Evolutionary conservation across 2,329 filamentous ascomycete genomes (phyloP).

Genomic region (Saccharata proteae): DNA sequence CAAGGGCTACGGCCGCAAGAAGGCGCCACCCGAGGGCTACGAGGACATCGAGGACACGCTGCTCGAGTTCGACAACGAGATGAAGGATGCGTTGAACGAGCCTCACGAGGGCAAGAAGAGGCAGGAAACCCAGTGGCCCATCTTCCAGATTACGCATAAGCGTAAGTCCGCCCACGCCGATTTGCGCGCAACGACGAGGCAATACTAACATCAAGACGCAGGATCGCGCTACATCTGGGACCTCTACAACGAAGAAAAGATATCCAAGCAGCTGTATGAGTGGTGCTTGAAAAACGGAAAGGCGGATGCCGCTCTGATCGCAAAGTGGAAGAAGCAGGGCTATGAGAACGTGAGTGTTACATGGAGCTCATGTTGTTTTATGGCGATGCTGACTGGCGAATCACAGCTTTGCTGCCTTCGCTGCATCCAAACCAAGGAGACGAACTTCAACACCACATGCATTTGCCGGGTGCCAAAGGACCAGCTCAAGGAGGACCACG

Average conservation of each 20-base stretch:
- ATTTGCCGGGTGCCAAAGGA: constrained; percentile 90
- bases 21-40: constrained; percentile 76
- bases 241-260: constrained; percentile 92
- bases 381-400: constrained; percentile 5
- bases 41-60: constrained; percentile 80
- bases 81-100: constrained; percentile 91
- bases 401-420: constrained; percentile 76
- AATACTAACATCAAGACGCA: constrained; percentile 13
- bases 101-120: constrained; percentile 68
- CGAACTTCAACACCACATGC: constrained; percentile 95
- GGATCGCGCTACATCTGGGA: constrained; percentile 86
- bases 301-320: constrained; percentile 87
- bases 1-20: constrained; percentile 51
- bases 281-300: constrained; percentile 96
- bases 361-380: background rate
- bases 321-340: constrained; percentile 99
- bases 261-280: constrained; percentile 83
- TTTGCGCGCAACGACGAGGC: background rate
- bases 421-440: constrained; percentile 99
- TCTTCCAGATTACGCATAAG: constrained; percentile 95
- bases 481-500: constrained; percentile 79
- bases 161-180: constrained; percentile 38
- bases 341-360: constrained; percentile 74
- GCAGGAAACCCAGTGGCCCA: constrained; percentile 89
- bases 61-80: constrained; percentile 76